phyloP scores from a whole-genome alignment of 768 basidiomycete species.

The Psilocybe cyanescens region DNA sequence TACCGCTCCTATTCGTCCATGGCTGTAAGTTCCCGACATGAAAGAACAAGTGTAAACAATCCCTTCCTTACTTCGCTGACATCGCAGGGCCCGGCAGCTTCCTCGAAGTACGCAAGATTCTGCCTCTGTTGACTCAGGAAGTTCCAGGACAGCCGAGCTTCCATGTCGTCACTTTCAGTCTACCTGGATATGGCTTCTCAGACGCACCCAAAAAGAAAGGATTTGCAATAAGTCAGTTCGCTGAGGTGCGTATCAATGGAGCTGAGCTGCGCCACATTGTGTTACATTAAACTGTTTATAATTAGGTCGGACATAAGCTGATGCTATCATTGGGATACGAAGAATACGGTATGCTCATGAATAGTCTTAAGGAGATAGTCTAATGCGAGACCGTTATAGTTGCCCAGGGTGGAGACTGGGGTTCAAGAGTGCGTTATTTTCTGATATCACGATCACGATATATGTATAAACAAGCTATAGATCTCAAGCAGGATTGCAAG shows the following conservation, averaged over 20 bases:
- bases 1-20: conserved; percentile 62
- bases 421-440: conserved; percentile 30
- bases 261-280: background rate
- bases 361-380: background rate
- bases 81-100: conserved; percentile 53
- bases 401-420: conserved; percentile 54
- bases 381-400: conserved; percentile 24
- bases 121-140: background rate
- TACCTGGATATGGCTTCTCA: conserved; percentile 67
- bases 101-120: conserved; percentile 3
- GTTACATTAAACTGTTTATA: conserved; percentile 40
- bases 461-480: background rate
- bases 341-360: conserved; percentile 41
- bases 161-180: conserved; percentile 53
- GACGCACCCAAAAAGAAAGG: conserved; percentile 54
- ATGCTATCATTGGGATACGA: conserved; percentile 53
- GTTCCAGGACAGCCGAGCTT: background rate
- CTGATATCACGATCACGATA: background rate
- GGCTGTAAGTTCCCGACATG: conserved; percentile 42
- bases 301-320: conserved; percentile 37
- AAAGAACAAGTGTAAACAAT: too few relatives aligned
- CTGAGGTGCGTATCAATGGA: conserved; percentile 41
- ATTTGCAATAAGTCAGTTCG: conserved; percentile 48
- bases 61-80: too few relatives aligned
- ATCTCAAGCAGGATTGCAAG: background rate